phyloP scores from a whole-genome alignment of 192 early-diverging fungal species.

The Diversispora epigaea region DNA sequence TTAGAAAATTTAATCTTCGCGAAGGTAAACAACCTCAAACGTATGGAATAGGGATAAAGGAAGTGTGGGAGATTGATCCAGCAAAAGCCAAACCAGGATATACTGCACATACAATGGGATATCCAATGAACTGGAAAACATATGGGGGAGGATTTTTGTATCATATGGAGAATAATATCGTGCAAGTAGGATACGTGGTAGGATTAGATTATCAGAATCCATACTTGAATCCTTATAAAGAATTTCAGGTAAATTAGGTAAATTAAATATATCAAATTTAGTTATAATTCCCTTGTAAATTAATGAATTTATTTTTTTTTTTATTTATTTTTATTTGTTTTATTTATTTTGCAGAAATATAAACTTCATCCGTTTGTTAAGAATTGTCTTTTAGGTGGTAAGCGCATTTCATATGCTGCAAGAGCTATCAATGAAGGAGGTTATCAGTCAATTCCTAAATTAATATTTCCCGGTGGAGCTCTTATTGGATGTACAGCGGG shows the following conservation, averaged over 20 bases:
- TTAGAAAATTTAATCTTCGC: conserved; percentile 85
- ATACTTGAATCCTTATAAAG: conserved; percentile 92
- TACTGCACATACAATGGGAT: conserved; percentile 86
- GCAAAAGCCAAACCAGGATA: conserved; percentile 81
- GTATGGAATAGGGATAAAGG: conserved; percentile 96
- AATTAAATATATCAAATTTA: not conserved
- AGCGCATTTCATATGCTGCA: conserved; percentile 89
- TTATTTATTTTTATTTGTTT: not conserved
- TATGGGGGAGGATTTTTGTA: conserved; percentile 97
- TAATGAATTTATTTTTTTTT: conserved; percentile 2
- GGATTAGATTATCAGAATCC: conserved; percentile 96
- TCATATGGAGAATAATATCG: conserved; percentile 88
- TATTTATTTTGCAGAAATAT: conserved; percentile 65
- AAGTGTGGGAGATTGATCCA: conserved; percentile 94
- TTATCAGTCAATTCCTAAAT: conserved; percentile 91
- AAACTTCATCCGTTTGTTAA: conserved; percentile 90
- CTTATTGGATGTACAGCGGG: conserved; percentile 95
- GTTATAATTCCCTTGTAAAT: not conserved
- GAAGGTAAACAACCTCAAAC: conserved; percentile 86
- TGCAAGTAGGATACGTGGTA: conserved; percentile 85
- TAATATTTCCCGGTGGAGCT: conserved; percentile 92
- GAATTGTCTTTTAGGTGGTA: conserved; percentile 84
- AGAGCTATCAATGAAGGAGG: conserved; percentile 98
- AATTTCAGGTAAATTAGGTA: conserved; percentile 63
- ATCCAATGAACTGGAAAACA: conserved; percentile 85